These are phyloP conservation scores for Huntiella moniliformis DNA, from an alignment of 2,329 filamentous ascomycete species.

Conservation along the genomic window DNA sequence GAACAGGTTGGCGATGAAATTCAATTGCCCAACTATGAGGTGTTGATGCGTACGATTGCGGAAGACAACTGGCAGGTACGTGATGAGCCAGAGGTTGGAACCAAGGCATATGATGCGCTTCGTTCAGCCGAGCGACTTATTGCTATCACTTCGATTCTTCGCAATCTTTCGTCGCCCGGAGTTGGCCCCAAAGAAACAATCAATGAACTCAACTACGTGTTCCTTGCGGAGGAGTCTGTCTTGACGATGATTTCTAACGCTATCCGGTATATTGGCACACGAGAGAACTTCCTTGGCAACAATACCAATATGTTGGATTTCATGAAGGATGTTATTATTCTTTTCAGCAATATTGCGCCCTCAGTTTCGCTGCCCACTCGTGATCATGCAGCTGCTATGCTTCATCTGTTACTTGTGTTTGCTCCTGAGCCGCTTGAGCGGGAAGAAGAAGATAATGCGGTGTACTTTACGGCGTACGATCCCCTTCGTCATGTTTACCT, in stretches of 20 bases:
- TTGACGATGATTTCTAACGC: conserved; percentile 69
- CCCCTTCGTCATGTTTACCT: conserved; percentile 71
- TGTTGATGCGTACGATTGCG: conserved; percentile 62
- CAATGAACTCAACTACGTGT: conserved; percentile 14
- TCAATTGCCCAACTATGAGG: conserved; percentile 68
- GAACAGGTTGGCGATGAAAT: conserved; percentile 76
- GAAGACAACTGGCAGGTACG: conserved; percentile 54
- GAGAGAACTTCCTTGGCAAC: conserved; percentile 67
- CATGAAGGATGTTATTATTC: conserved; percentile 84
- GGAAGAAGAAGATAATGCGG: conserved; percentile 33
- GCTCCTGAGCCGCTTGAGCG: conserved; percentile 59
- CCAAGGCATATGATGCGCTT: conserved; percentile 62
- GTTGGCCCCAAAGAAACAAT: not conserved
- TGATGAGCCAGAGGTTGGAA: conserved; percentile 56
- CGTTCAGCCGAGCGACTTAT: conserved; percentile 72
- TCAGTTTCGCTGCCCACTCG: conserved; percentile 64
- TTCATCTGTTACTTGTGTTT: conserved; percentile 83
- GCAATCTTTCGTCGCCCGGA: conserved; percentile 59
- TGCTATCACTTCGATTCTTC: conserved; percentile 77
- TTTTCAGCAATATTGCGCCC: conserved; percentile 75
- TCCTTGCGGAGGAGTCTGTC: conserved; percentile 57
- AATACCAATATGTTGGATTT: conserved; percentile 80
- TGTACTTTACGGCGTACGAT: conserved; percentile 61
- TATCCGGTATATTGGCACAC: conserved; percentile 73
- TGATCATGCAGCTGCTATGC: conserved; percentile 69